Percentiles rank a stretch among this genome's conserved stretches.
phyloP scores from a whole-genome alignment of 2,329 filamentous ascomycete species.

The Ophiostoma novo-ulmi region DNA sequence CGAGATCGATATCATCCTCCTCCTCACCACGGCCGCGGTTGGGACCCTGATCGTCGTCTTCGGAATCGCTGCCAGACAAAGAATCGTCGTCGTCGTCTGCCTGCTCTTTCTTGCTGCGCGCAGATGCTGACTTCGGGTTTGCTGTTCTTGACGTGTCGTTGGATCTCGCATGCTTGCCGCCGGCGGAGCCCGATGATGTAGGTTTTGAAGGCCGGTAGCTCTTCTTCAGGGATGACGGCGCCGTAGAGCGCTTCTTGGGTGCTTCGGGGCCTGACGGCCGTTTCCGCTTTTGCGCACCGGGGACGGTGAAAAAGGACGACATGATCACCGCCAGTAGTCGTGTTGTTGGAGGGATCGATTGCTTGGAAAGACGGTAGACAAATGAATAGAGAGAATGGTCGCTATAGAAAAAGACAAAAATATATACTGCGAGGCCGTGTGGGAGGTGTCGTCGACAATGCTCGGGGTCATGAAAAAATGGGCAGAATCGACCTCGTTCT shows the following conservation, averaged over 20 bases:
- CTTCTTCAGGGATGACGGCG: slow-evolving; percentile 26
- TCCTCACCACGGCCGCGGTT: slow-evolving; percentile 68
- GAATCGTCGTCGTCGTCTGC: slow-evolving; percentile 38
- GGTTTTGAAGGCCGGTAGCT: not conserved
- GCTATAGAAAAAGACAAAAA: not conserved
- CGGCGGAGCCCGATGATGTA: slow-evolving; percentile 7
- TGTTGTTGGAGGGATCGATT: not conserved
- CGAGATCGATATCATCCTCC: slow-evolving; percentile 45
- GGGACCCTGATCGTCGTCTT: slow-evolving; percentile 63
- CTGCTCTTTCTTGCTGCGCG: slow-evolving; percentile 13
- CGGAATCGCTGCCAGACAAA: slow-evolving; percentile 50
- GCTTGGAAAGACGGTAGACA: not conserved
- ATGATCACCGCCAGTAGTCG: slow-evolving; percentile 42
- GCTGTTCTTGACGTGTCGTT: slow-evolving; percentile 4
- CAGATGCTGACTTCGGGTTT: slow-evolving; percentile 28
- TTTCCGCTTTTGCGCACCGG: slow-evolving; percentile 87
- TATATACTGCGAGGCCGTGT: not conserved
- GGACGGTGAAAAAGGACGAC: slow-evolving; percentile 94
- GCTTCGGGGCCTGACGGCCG: slow-evolving; percentile 51
- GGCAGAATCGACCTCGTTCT: slow-evolving; percentile 13
- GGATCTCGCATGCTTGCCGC: slow-evolving; percentile 10
- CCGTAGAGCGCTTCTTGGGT: slow-evolving; percentile 56
- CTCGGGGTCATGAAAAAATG: slow-evolving; percentile 8
- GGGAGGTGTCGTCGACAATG: slow-evolving; percentile 16
- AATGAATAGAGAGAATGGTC: not conserved